phyloP scores from a whole-genome alignment of 768 basidiomycete genomes.

The Serendipita sp. region DNA sequence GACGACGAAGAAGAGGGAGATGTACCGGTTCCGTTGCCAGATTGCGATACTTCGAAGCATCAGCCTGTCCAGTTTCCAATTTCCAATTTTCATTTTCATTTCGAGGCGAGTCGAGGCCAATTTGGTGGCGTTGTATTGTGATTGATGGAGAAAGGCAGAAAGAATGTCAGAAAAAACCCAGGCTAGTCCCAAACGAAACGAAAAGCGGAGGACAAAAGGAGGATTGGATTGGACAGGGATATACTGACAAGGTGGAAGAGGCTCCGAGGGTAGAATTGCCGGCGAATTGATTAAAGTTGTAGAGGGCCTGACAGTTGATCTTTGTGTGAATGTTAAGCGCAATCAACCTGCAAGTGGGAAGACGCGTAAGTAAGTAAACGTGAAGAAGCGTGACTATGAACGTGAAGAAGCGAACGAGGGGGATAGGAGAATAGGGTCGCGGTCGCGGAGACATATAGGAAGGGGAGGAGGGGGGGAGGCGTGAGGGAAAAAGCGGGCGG shows the following conservation, averaged over 20 bases:
- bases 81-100: too few species aligned
- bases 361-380: conserved; percentile 4
- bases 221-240: not conserved
- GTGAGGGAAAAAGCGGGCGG: too few species aligned
- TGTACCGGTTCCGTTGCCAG: conserved; percentile 43
- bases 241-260: conserved; percentile 4
- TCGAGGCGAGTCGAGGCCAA: conserved; percentile 10
- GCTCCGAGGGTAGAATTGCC: conserved; percentile 9
- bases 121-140: conserved; percentile 1
- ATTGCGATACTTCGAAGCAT: conserved; percentile 40
- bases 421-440: conserved; percentile 30
- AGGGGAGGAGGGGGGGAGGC: too few species aligned
- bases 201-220: not conserved
- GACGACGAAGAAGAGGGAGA: conserved; percentile 34
- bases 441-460: too few species aligned
- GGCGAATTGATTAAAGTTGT: conserved; percentile 8
- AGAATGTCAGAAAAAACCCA: not conserved
- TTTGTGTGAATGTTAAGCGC: conserved; percentile 5
- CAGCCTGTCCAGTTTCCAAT: not conserved
- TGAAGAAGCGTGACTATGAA: not conserved
- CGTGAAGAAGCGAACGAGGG: conserved; percentile 22
- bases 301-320: conserved; percentile 10
- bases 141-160: not conserved
- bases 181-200: not conserved
- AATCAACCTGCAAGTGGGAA: conserved; percentile 32